Conservation (phyloP, 2,329 filamentous ascomycete species). For the Tetracladium maxilliforme region DNA sequence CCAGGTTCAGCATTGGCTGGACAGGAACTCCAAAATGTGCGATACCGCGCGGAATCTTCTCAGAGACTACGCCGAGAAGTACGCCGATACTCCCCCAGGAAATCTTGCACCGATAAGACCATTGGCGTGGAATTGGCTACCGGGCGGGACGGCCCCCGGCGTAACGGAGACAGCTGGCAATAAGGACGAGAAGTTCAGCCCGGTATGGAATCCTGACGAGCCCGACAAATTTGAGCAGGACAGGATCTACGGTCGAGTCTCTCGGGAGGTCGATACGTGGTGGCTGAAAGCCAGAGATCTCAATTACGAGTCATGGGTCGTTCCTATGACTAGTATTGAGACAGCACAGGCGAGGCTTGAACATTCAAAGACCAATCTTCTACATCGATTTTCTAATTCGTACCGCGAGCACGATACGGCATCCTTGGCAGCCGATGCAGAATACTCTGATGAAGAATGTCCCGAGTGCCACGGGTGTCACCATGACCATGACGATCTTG, state of each 20-base stretch:
- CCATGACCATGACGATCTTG: constrained; percentile 1
- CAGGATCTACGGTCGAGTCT: constrained; percentile 42
- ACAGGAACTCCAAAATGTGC: constrained; percentile 43
- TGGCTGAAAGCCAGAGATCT: constrained; percentile 45
- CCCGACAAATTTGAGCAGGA: constrained; percentile 44
- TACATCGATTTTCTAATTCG: too few species aligned
- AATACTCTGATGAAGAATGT: constrained; percentile 34
- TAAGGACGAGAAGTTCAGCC: constrained; percentile 28
- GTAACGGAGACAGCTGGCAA: constrained; percentile 21
- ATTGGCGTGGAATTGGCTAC: too few species aligned
- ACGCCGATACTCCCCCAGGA: too few species aligned
- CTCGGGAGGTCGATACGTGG: constrained; percentile 50
- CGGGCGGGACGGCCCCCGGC: too few species aligned
- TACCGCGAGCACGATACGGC: too few species aligned
- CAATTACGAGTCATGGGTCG: constrained; percentile 42
- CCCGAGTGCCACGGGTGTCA: constrained; percentile 27
- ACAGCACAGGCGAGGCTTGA: constrained; percentile 40
- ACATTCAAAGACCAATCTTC: too few species aligned
- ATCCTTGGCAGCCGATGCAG: constrained; percentile 22
- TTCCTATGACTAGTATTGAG: constrained; percentile 44
- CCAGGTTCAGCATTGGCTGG: constrained; percentile 48
- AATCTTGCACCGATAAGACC: too few species aligned
- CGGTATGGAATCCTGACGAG: constrained; percentile 33
- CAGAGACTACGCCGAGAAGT: too few species aligned
- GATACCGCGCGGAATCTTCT: too few species aligned